Base-by-base conservation (phyloP, 2,329 filamentous ascomycete genomes). In the Plenodomus biglobosus region DNA sequence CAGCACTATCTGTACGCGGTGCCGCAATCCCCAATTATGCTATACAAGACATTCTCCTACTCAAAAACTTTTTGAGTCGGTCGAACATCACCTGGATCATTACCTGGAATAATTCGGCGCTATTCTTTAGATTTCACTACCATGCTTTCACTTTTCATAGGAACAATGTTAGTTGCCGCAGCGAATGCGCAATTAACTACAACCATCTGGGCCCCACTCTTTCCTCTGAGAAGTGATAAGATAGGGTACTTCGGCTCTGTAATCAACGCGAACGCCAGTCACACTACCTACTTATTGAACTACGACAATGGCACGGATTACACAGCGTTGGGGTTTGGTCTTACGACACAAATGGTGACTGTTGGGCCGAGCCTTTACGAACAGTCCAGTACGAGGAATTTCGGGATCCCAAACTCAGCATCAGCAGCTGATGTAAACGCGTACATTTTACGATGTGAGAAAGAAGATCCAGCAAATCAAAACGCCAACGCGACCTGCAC, bases 171-270 rank as follows among this genome's bases (percentile, higher is more conserved):
- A 3, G 35, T 18, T 18, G 35, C 35, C 13, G 17, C 38, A 17
- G 24, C 32, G 7, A 38, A 21, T 2, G 46, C 46, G 8, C 46
- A 49, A 17, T 20, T 49, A 16, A 49, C 46, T 10, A 49, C 46
- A 3, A 30, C 46, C 3, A 22, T 49, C 17, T 20, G 36, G n/a
- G 37, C 27, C 11, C 38, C 19, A 15, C 32, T 20, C 13, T 3
- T 8, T 15, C 8, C 16, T 17, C 24, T 37, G 13, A 41, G 46
- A 4, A 49, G 41, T 5, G 46, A 45, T 18, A 49, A 49, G 18
- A 34, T 49, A 13, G 46, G 46, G 8, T 44, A 41, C 24, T 37
- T 22, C 16, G 46, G 38, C 32, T 44, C 42, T 17, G 42, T 49
- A 20, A 19, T 49, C 8, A 20, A 35, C 21, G 46, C 37, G 13